phyloP scores from a whole-genome alignment of 345 rosid species.

The Laguncularia racemosa region DNA sequence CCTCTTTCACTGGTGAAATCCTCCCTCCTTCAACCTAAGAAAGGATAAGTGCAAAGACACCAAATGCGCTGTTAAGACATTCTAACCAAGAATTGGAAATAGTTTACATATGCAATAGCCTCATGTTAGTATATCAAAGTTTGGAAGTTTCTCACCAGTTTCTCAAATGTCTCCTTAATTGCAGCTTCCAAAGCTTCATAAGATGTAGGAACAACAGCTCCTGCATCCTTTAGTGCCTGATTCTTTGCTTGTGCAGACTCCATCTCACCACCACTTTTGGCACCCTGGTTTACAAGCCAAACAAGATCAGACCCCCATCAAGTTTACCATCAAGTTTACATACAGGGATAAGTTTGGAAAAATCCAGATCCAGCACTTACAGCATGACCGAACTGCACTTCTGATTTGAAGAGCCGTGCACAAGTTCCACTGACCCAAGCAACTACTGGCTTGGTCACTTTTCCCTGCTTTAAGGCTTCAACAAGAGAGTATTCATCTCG shows the following conservation, averaged over 20 bases:
- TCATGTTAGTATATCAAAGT: too few species aligned
- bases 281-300: slow-evolving; percentile 46
- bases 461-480: slow-evolving; percentile 92
- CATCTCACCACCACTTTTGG: slow-evolving; percentile 97
- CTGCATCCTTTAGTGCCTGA: slow-evolving; percentile 78
- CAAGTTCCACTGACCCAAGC: slow-evolving; percentile 99
- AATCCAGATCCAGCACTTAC: slow-evolving; percentile 36
- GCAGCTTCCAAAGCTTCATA: slow-evolving; percentile 72
- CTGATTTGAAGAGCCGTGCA: slow-evolving; percentile 92
- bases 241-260: slow-evolving; percentile 99
- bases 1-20: slow-evolving; percentile 66
- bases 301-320: slow-evolving; percentile 3
- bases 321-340: too few species aligned
- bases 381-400: slow-evolving; percentile 99
- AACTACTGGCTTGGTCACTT: slow-evolving; percentile 89
- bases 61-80: too few species aligned
- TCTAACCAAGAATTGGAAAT: too few species aligned
- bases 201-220: slow-evolving; percentile 93
- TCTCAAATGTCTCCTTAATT: slow-evolving; percentile 83
- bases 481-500: slow-evolving; percentile 92
- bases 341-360: too few species aligned
- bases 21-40: slow-evolving; percentile 69
- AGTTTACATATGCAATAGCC: too few species aligned
- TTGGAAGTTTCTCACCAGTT: slow-evolving; percentile 36
- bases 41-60: not conserved